Evolutionary conservation across 805 yeast species (phyloP).

Genomic region (Teunomyces lycoperdinae): DNA sequence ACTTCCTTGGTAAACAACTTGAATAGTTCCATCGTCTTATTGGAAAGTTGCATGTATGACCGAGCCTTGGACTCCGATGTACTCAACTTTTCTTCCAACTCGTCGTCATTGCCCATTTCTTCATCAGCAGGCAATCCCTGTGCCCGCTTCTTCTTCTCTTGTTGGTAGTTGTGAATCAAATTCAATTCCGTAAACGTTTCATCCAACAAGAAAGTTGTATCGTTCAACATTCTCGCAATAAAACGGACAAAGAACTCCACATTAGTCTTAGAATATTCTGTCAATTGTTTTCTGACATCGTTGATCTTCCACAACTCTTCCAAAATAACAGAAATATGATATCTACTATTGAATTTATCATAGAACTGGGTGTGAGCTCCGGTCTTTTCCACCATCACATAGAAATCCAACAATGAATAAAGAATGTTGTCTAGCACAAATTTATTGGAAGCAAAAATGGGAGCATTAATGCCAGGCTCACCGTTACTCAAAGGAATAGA

Average conservation of each 20-base stretch:
- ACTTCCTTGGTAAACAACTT: conserved; percentile 81
- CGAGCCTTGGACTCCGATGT: conserved; percentile 74
- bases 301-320: conserved; percentile 81
- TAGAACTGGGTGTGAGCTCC: conserved; percentile 94
- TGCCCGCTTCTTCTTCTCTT: conserved; percentile 55
- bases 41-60: conserved; percentile 78
- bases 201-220: conserved; percentile 86
- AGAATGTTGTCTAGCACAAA: conserved; percentile 64
- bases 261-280: conserved; percentile 60
- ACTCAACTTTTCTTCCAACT: conserved; percentile 52
- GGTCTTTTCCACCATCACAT: conserved; percentile 93
- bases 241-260: conserved; percentile 87
- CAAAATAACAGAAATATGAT: conserved; percentile 76
- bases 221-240: conserved; percentile 92
- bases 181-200: conserved; percentile 81
- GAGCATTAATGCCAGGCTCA: conserved; percentile 71
- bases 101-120: conserved; percentile 57
- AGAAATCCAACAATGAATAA: conserved; percentile 82
- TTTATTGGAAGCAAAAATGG: conserved; percentile 60
- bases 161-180: conserved; percentile 73
- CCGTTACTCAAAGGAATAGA: conserved; percentile 54
- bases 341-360: conserved; percentile 91
- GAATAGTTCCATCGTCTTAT: conserved; percentile 77
- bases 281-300: conserved; percentile 64
- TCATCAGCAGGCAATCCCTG: conserved; percentile 27